Conservation (phyloP, 2,329 filamentous ascomycete species). For the Helotiales sp. region DNA sequence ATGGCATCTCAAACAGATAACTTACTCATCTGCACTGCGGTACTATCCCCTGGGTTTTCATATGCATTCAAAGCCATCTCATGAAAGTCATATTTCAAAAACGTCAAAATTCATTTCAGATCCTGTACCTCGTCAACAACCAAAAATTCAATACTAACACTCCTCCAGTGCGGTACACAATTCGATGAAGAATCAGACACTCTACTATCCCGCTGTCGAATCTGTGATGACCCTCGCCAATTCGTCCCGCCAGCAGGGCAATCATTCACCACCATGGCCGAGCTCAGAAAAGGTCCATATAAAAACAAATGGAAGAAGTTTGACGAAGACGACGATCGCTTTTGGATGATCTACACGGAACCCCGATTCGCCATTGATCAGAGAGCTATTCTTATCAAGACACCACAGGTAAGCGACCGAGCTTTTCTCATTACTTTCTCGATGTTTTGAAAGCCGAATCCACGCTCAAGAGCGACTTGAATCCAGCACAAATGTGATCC, state of each 20-base stretch:
- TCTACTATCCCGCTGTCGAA: slow-evolving; percentile 62
- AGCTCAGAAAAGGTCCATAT: slow-evolving; percentile 49
- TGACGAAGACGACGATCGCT: slow-evolving; percentile 50
- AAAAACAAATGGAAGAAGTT: slow-evolving; percentile 58
- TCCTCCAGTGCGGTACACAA: slow-evolving; percentile 76
- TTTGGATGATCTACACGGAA: slow-evolving; percentile 54
- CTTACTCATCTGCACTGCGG: slow-evolving; percentile 68
- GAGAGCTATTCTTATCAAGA: slow-evolving; percentile 71
- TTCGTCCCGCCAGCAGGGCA: slow-evolving; percentile 69
- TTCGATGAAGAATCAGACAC: slow-evolving; percentile 58
- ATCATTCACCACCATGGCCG: slow-evolving; percentile 65
- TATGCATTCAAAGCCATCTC: background rate
- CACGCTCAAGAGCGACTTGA: too few relatives aligned
- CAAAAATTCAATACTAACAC: slow-evolving; percentile 27
- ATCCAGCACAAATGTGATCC: too few relatives aligned
- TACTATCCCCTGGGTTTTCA: slow-evolving; percentile 47
- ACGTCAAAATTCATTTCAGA: background rate
- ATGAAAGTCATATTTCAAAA: background rate
- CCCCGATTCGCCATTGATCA: slow-evolving; percentile 77
- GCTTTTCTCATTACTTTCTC: background rate
- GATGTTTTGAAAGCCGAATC: background rate
- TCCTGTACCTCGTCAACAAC: too few relatives aligned
- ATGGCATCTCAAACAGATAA: slow-evolving; percentile 33
- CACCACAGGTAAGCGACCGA: slow-evolving; percentile 45
- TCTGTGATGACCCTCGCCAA: slow-evolving; percentile 77